Evolutionary conservation across 345 rosid genomes (phyloP), one percentile per base, ranked within the genome.

Genomic region (Barbarea vulgaris): DNA sequence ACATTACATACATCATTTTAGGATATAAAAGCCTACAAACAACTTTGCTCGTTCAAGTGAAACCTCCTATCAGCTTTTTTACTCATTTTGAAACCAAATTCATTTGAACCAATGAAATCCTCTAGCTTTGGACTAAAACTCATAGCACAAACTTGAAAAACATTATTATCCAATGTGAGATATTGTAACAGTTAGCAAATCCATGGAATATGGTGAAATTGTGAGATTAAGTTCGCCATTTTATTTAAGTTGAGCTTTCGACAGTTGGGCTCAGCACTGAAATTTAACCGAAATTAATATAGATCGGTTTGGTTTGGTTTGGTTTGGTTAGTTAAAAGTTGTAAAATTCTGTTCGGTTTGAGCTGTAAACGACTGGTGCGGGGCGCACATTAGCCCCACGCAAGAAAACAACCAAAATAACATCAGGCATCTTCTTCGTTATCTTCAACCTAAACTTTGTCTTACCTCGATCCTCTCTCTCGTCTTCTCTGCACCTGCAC

Each of bases 401-500:
- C 57, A 9, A 68, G 51, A 33, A 62, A 17, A 52, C 21, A 21
- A 27, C 28, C 11, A 37, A 51, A 37, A 24, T 6, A 47, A 57
- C n/a, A 66, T 31, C 13, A 18, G 44, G 59, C 27, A 68, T 67
- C 79, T 41, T 76, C 63, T 41, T 75, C 53, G 68, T 61, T 75
- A 75, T 50, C 73, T 21, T 51, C 37, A 75, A 42, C 64, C 69
- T 69, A 76, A 55, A n/a, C 41, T 69, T 63, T 76, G 80, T 76
- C 80, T 69, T 54, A 69, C 75, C 70, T 76, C 75, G 80, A 76
- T 70, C 80, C 59, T 69, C 79, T 72, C 76, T 30, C 62, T 33
- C 64, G 50, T n/a, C 37, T 61, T 34, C 65, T 33, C 25, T 37
- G 9, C 48, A 15, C 41, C 21, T 46, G 22, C 41, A 42, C 75